Evolutionary conservation across 2,329 filamentous ascomycete species (phyloP).

Genomic region (Fusarium guadeloupense): DNA sequence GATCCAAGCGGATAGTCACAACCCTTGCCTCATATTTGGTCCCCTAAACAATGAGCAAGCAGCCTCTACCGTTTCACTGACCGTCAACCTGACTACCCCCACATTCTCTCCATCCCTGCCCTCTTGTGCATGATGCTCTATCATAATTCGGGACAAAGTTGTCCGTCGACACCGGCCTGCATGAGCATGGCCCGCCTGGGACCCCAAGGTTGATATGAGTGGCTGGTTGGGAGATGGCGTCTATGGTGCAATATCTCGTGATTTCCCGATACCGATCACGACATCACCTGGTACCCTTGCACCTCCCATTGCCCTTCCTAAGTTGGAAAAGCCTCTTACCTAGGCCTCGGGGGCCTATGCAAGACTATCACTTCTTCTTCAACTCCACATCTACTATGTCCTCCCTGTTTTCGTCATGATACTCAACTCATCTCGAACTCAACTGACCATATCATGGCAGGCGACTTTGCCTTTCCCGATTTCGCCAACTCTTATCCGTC

Average conservation of each 20-base stretch:
- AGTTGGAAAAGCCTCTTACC: slow-evolving; percentile 41
- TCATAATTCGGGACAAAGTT: slow-evolving; percentile 37
- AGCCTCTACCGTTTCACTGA: slow-evolving; percentile 17
- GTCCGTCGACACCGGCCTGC: slow-evolving; percentile 33
- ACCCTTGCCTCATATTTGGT: slow-evolving; percentile 19
- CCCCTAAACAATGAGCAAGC: slow-evolving; percentile 24
- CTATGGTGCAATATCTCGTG: slow-evolving; percentile 72
- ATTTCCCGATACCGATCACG: slow-evolving; percentile 51
- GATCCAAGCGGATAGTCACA: slow-evolving; percentile 36
- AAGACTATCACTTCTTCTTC: slow-evolving; percentile 36
- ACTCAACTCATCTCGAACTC: slow-evolving; percentile 29
- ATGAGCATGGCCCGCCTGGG: slow-evolving; percentile 36
- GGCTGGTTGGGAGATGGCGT: slow-evolving; percentile 53
- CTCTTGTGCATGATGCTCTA: slow-evolving; percentile 23
- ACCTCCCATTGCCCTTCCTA: slow-evolving; percentile 38
- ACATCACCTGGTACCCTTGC: slow-evolving; percentile 40
- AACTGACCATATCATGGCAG: slow-evolving; percentile 58
- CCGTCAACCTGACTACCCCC: slow-evolving; percentile 16
- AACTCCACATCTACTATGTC: slow-evolving; percentile 29
- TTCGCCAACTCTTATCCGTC: slow-evolving; percentile 63
- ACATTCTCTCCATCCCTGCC: slow-evolving; percentile 31
- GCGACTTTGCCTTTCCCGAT: slow-evolving; percentile 66
- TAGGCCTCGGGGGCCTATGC: slow-evolving; percentile 27
- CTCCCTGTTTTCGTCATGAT: slow-evolving; percentile 35
- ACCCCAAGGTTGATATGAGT: slow-evolving; percentile 38